Evolutionary conservation across 371 early-diverging fungal genomes (phyloP).

Genomic region (Chytridium lagenaria): DNA sequence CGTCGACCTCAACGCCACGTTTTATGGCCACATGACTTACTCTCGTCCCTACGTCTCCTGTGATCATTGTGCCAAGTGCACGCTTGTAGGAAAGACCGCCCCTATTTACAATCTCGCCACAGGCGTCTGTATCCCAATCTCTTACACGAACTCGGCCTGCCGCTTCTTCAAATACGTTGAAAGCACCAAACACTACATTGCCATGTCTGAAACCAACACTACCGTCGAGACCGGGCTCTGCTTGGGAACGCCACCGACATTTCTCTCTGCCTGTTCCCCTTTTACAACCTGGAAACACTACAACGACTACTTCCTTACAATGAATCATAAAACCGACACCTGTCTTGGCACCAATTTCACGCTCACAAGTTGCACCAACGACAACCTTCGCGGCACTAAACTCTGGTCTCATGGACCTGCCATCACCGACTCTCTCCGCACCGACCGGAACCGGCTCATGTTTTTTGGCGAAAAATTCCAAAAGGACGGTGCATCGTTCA

Average conservation of each 20-base stretch:
- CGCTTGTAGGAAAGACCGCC: not conserved
- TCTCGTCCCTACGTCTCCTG: not conserved
- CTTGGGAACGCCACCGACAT: not conserved
- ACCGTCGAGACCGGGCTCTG: slow-evolving; percentile 1
- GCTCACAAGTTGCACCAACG: not conserved
- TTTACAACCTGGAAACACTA: not conserved
- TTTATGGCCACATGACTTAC: slow-evolving; percentile 1
- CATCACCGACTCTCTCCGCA: not conserved
- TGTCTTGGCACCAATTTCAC: slow-evolving; percentile 7
- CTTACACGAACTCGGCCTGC: not conserved
- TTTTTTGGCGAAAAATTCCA: not conserved
- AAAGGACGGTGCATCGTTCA: not conserved
- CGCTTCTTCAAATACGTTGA: not conserved
- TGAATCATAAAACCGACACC: not conserved
- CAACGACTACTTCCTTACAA: not conserved
- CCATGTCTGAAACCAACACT: not conserved
- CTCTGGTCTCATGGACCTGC: slow-evolving; percentile 2
- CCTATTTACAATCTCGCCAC: slow-evolving; percentile 5
- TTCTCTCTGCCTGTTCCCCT: not conserved
- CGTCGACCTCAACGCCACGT: not conserved
- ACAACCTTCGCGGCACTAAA: not conserved
- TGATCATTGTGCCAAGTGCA: not conserved
- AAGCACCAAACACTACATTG: not conserved
- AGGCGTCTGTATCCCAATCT: not conserved
- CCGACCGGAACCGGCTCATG: not conserved